Base-by-base conservation (phyloP, 257 asterid genomes). In the Plantago ovata region DNA sequence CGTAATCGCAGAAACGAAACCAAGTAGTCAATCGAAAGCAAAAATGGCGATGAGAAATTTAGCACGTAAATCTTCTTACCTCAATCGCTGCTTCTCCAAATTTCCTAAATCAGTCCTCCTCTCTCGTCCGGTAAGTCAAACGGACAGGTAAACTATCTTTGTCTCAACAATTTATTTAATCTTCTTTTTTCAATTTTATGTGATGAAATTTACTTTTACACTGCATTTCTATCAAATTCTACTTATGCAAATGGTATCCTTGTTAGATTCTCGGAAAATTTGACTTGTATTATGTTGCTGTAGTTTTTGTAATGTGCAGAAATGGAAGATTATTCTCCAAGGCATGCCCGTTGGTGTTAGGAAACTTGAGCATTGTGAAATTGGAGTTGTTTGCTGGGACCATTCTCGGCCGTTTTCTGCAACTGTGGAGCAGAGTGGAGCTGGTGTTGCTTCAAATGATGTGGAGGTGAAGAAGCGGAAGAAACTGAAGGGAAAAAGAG, bases 401-500 rank as follows among this genome's bases (percentile, higher is more conserved):
- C 83, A 82, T 63, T 77, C 83, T 48, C 66, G 80, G 22, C 71
- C 78, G 73, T 53, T 61, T 63, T 65, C 50, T 65, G 53, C 77
- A 42, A 72, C 70, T 45, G 14, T 21, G 66, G 85, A 70, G 65
- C 77, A 38, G 38, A 46, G 53, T 56, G 88, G 58, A 8, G 56
- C 50, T 20, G 23, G 16, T 63, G 60, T 11, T 22, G 77, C 59
- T 54, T 40, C 11, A 49, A 76, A 38, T 66, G 63, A 50, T 33
- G 78, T 32, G 63, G 75, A 41, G 60, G 77, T 46, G 45, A 74
- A 70, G 66, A 84, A 79, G 66, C 82, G 95, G 86, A 86, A 80
- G 83, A 92, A 89, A 70, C 73, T 78, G 61, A 92, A 92, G 72
- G 98, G 98, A 19, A 85, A 85, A 73, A 77, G 97, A 76, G 94